A percentile compares a stretch with the other conserved stretches of the same genome.
These are phyloP conservation scores for Tolypocladium ophioglossoides DNA, from an alignment of 2,329 filamentous ascomycete species.

Conservation along the genomic window DNA sequence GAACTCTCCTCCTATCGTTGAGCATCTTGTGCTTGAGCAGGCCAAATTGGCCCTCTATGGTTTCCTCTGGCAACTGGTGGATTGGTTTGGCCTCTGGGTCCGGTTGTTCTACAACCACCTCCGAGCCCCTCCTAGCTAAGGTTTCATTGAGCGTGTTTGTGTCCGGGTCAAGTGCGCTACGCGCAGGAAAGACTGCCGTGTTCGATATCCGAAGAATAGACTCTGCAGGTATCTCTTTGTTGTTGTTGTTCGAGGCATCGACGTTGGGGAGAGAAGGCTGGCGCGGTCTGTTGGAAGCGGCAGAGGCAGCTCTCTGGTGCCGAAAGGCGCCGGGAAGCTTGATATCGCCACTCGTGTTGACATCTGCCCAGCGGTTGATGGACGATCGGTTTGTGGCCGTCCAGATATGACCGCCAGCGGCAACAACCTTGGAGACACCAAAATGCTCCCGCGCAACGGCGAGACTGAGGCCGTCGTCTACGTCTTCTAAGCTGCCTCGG, in stretches of 20 bases:
- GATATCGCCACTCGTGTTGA: constrained; percentile 67
- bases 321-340: constrained; percentile 48
- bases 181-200: constrained; percentile 62
- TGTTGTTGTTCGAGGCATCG: constrained; percentile 35
- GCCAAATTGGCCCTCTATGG: constrained; percentile 90
- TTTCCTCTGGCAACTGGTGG: constrained; percentile 60
- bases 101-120: constrained; percentile 15
- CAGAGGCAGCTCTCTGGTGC: constrained; percentile 36
- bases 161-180: constrained; percentile 43
- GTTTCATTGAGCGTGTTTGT: constrained; percentile 36
- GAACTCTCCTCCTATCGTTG: constrained; percentile 78
- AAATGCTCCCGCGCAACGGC: constrained; percentile 90
- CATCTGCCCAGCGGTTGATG: constrained; percentile 83
- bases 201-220: constrained; percentile 77
- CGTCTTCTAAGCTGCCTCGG: constrained; percentile 50
- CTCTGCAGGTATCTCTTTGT: constrained; percentile 64
- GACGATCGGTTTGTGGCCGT: constrained; percentile 83
- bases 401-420: constrained; percentile 72
- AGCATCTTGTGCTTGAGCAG: constrained; percentile 87
- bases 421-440: constrained; percentile 59
- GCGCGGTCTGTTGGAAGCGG: constrained; percentile 25
- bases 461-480: constrained; percentile 82
- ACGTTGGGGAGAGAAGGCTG: constrained; percentile 21
- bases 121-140: constrained; percentile 27
- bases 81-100: constrained; percentile 44